phyloP scores from a whole-genome alignment of 129 eudicot species.

The Chrysanthemum lavandulifolium region DNA sequence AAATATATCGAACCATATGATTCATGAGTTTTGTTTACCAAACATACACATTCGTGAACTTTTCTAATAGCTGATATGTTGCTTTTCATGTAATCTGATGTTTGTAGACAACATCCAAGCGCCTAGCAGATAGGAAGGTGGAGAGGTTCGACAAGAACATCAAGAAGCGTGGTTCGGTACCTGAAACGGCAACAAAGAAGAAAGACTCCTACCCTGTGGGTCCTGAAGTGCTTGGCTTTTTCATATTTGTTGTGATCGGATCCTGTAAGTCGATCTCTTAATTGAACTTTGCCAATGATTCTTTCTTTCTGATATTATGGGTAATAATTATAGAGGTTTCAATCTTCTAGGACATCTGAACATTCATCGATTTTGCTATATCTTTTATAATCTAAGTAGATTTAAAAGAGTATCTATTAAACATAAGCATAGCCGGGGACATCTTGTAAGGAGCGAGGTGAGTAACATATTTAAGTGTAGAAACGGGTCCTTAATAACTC shows the following conservation, averaged over 20 bases:
- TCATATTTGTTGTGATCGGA: conserved; percentile 58
- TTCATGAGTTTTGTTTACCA: neutral
- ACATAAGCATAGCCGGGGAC: no score
- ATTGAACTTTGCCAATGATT: neutral
- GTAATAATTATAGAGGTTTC: neutral
- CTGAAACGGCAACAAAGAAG: conserved; percentile 46
- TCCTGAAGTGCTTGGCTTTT: conserved; percentile 50
- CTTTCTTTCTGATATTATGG: neutral
- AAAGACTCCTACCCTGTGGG: conserved; percentile 53
- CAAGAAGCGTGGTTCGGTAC: conserved; percentile 47
- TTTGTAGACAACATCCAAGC: conserved; percentile 46
- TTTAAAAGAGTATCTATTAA: no score
- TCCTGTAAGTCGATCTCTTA: conserved; percentile 47
- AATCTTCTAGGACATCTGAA: neutral
- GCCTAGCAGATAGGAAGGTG: conserved; percentile 56
- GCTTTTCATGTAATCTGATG: neutral
- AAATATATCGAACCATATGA: neutral
- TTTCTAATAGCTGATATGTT: neutral
- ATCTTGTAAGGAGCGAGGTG: no score
- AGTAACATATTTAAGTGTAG: no score
- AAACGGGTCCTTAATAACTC: no score
- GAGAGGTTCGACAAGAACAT: conserved; percentile 60
- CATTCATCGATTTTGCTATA: neutral
- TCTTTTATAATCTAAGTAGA: no score
- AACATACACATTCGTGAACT: neutral